Base-by-base conservation (phyloP, 2,329 filamentous ascomycete species). In the Aureobasidium sp. region DNA sequence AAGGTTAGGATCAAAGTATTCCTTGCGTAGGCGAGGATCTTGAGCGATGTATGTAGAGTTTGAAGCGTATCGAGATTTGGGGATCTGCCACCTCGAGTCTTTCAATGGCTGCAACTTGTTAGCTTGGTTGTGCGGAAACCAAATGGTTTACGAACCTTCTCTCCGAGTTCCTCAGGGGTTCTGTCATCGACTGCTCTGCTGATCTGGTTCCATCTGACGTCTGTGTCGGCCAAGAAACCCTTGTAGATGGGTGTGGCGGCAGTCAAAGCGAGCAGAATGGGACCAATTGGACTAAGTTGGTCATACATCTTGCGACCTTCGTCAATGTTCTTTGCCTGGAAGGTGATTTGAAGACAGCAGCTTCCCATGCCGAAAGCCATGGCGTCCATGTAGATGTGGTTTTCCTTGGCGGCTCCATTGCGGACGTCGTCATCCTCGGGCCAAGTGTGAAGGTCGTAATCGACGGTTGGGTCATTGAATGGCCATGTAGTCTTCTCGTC, bases 321-420 rank as follows among this genome's bases (percentile, higher is more conserved):
- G 59, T 85, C 90, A 71, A 99, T 95, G 72, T 97, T 97, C 79
- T 97, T 97, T 61, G 94, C 92, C 73, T 99, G 94, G 74, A 99
- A 97, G 0, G 94, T 99, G 67, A 99, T 97, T 71, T 99, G 94
- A 66, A 99, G 79, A 76, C 94, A 99, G 75, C 94, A 99, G 72
- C 92, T 97, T 34, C 94, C 94, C 94, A 99, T 99, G 45, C 94
- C 94, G 75, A 99, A 99, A 5, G 93, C 94, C 94, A 99, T 99
- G 61, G 94, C 94, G 71, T 99, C 94, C 94, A 97, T 97, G 74
- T 99, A 95, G 62, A 99, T 96, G 71, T 89, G 90, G 71, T 95
- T 89, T 59, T 95, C 89, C 53, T 95, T 95, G 1, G 88, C 89
- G 4, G 94, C 94, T 32, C 85, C 85, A 69, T 96, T 96, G 30